These are phyloP conservation scores for Trifolium repens DNA, from an alignment of 306 rosid genomes.

Conservation along the genomic window DNA sequence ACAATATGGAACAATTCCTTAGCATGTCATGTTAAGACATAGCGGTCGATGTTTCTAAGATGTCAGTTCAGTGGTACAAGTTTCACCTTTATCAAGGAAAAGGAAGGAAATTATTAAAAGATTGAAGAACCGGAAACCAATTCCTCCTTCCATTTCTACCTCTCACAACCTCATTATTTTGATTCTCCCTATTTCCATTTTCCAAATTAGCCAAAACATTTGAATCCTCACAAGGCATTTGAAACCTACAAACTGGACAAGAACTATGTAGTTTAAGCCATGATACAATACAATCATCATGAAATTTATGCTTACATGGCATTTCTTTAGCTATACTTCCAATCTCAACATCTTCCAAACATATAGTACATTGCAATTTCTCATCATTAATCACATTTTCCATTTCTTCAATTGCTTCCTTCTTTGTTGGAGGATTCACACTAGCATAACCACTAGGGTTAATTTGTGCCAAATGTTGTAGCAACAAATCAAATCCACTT, in stretches of 20 bases:
- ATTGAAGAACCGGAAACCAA: slow-evolving; percentile 67
- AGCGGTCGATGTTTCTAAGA: background rate
- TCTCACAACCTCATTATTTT: slow-evolving; percentile 39
- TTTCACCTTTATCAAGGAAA: slow-evolving; percentile 46
- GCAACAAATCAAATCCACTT: slow-evolving; percentile 69
- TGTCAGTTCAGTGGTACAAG: background rate
- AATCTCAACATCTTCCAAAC: slow-evolving; percentile 77
- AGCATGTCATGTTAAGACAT: background rate
- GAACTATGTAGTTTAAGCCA: slow-evolving; percentile 85
- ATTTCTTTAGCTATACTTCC: slow-evolving; percentile 70
- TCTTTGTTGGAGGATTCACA: slow-evolving; percentile 72
- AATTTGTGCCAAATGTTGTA: slow-evolving; percentile 72
- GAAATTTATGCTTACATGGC: slow-evolving; percentile 88
- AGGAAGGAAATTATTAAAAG: slow-evolving; percentile 64
- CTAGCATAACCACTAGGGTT: slow-evolving; percentile 64
- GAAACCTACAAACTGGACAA: slow-evolving; percentile 87
- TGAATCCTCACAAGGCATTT: slow-evolving; percentile 62
- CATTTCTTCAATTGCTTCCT: slow-evolving; percentile 72
- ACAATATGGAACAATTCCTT: background rate
- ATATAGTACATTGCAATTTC: slow-evolving; percentile 64
- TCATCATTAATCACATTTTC: slow-evolving; percentile 60
- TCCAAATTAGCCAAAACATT: slow-evolving; percentile 42
- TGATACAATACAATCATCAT: slow-evolving; percentile 66
- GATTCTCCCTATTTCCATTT: slow-evolving; percentile 26
- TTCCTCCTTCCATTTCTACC: slow-evolving; percentile 59